phyloP scores from a whole-genome alignment of 2,329 filamentous ascomycete genomes.

The Ilyonectria mors-panacis region DNA sequence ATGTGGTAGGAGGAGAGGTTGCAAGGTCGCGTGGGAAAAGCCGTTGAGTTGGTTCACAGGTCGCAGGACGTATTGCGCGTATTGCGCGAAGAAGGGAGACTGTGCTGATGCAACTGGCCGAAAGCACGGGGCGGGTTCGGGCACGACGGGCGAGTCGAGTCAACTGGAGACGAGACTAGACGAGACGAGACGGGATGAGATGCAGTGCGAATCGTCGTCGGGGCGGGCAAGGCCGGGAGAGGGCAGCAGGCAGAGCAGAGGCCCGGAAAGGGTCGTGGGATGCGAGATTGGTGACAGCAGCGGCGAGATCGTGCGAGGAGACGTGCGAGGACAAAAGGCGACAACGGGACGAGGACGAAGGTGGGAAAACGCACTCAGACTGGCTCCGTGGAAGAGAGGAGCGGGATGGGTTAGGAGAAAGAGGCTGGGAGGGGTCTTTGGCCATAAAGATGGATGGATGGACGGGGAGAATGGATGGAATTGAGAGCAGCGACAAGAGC shows the following conservation, averaged over 20 bases:
- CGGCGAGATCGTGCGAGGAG: conserved; percentile 15
- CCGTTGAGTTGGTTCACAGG: conserved; percentile 13
- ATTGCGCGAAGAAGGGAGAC: conserved; percentile 6
- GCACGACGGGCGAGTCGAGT: conserved; percentile 21
- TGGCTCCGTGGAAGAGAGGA: conserved; percentile 27
- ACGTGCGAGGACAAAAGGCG: neutral
- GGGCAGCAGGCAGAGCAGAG: conserved; percentile 23
- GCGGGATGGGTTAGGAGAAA: conserved; percentile 19
- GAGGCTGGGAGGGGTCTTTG: conserved; percentile 30
- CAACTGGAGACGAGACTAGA: conserved; percentile 17
- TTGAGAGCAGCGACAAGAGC: conserved; percentile 17
- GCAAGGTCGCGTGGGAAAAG: conserved; percentile 17
- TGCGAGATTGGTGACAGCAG: conserved; percentile 22
- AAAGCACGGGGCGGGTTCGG: conserved; percentile 3
- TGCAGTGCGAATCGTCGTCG: conserved; percentile 15
- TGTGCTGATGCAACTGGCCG: conserved; percentile 14
- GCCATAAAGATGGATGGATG: conserved; percentile 27
- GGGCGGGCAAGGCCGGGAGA: conserved; percentile 5
- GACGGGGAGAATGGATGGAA: conserved; percentile 21
- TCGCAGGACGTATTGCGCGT: conserved; percentile 10
- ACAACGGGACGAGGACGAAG: conserved; percentile 20
- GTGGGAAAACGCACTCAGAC: conserved; percentile 26
- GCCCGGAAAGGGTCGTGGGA: conserved; percentile 27
- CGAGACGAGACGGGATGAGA: conserved; percentile 15
- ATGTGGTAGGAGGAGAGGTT: conserved; percentile 7